Base-by-base conservation (phyloP, 2,329 filamentous ascomycete genomes). In the Trichoderma afroharzianum region DNA sequence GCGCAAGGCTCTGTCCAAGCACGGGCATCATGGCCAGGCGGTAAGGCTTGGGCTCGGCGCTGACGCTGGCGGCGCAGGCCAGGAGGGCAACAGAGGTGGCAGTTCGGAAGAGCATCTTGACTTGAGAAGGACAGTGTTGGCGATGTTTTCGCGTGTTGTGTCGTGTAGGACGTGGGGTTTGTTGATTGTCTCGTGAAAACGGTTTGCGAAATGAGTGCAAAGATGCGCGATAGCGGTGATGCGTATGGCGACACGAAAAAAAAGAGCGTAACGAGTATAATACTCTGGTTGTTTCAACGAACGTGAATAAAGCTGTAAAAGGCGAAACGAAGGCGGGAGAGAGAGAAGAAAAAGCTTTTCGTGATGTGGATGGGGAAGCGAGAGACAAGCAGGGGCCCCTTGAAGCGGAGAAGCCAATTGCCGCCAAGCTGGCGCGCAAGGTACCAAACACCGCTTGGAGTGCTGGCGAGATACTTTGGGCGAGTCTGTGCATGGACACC, bases 1-100 rank as follows among this genome's bases (percentile, higher is more conserved):
- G 82, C 61, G 78, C 78, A 66, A 87, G 78, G 71, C 84, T 83
- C 74, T 85, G 74, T 63, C 79, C 80, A 67, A 78, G 76, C 69
- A 82, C 72, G 71, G 80, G 75, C 77, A 79, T 82, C 73, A 78
- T 77, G 72, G 80, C 78, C 73, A 82, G 79, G 75, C 78, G 79
- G 76, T 82, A 83, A 62, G 80, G 81, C 76, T 80, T 73, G 70
- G 77, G 72, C 71, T 76, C 39, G 64, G 67, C 78, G 68, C 76
- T 77, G 71, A 75, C 81, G 73, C 74, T 75, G 64, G 79, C 77
- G 69, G 79, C 78, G 72, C 77, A 78, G 58, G 81, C 81, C 77
- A 82, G 71, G 71, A 82, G 67, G 75, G 80, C 80, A 66, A 81
- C 53, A 70, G 79, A 77, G 70, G 77, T 77, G 67, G 78, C 74